A percentile compares a stretch with the other conserved stretches of the same genome.
Evolutionary conservation across 108 stramenopile genomes (phyloP).

Genomic region (Aurantiochytrium sp.): DNA sequence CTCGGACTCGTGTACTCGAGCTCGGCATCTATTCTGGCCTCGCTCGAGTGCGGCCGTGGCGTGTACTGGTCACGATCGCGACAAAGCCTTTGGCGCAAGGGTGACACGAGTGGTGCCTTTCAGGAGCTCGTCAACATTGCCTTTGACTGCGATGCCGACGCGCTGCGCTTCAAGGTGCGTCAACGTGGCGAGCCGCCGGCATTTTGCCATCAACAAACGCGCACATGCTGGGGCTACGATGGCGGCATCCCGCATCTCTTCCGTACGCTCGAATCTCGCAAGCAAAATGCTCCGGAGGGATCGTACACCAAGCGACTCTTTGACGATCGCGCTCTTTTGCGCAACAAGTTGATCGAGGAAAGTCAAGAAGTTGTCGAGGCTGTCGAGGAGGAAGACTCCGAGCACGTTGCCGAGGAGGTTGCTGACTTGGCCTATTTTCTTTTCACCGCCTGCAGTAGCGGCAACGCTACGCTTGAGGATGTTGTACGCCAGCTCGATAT

Average conservation of each 20-base stretch:
- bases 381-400: slow-evolving; percentile 29
- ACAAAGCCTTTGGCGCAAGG: slow-evolving; percentile 80
- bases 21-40: slow-evolving; percentile 54
- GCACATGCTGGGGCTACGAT: slow-evolving; percentile 81
- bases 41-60: slow-evolving; percentile 72
- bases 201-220: slow-evolving; percentile 81
- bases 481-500: slow-evolving; percentile 65
- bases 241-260: slow-evolving; percentile 75
- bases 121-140: slow-evolving; percentile 78
- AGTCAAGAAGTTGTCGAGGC: slow-evolving; percentile 94
- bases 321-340: slow-evolving; percentile 70
- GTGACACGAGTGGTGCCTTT: slow-evolving; percentile 80
- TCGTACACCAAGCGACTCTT: slow-evolving; percentile 93
- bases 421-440: slow-evolving; percentile 95
- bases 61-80: slow-evolving; percentile 86
- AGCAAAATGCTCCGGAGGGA: slow-evolving; percentile 71
- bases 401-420: slow-evolving; percentile 85
- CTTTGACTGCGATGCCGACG: slow-evolving; percentile 91
- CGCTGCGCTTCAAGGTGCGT: slow-evolving; percentile 77
- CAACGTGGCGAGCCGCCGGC: slow-evolving; percentile 66
- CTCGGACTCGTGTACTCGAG: slow-evolving; percentile 85
- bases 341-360: slow-evolving; percentile 94
- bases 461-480: slow-evolving; percentile 81
- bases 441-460: slow-evolving; percentile 79
- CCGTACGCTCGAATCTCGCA: slow-evolving; percentile 61